Evolutionary conservation across 1,284 basidiomycete species (phyloP).

Genomic region (Microbotryum violaceum): DNA sequence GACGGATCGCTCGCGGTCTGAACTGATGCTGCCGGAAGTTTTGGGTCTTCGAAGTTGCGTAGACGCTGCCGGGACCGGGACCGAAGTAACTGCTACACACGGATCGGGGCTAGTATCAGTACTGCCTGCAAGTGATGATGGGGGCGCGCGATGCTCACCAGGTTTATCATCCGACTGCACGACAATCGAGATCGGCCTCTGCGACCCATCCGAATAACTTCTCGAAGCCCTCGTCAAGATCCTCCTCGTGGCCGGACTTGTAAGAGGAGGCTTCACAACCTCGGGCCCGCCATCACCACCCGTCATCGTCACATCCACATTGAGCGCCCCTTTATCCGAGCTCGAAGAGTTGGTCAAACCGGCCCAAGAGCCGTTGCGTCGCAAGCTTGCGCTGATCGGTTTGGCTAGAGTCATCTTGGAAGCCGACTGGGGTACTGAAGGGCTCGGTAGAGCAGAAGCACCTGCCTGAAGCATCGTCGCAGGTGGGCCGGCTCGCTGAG

Average conservation of each 20-base stretch:
- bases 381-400: not conserved
- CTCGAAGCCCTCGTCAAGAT: conserved; percentile 6
- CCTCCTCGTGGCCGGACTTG: not conserved
- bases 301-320: not conserved
- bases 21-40: conserved; percentile 4
- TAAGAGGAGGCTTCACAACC: not conserved
- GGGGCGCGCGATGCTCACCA: not conserved
- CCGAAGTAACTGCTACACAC: not conserved
- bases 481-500: not conserved
- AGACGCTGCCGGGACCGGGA: not conserved
- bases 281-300: too few relatives aligned
- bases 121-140: not conserved
- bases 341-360: not conserved
- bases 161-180: too few relatives aligned
- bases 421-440: conserved; percentile 10
- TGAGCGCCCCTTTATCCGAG: not conserved
- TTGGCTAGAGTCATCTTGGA: not conserved
- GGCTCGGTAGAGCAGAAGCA: not conserved
- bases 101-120: too few relatives aligned
- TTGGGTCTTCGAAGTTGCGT: not conserved
- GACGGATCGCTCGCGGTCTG: not conserved
- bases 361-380: not conserved
- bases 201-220: conserved; percentile 8
- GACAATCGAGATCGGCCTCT: too few relatives aligned
- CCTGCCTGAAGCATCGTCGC: too few relatives aligned